Percentiles rank a stretch among this genome's conserved stretches.
Conservation (phyloP, 768 basidiomycete genomes). For the Hysterangium stoloniferum region DNA sequence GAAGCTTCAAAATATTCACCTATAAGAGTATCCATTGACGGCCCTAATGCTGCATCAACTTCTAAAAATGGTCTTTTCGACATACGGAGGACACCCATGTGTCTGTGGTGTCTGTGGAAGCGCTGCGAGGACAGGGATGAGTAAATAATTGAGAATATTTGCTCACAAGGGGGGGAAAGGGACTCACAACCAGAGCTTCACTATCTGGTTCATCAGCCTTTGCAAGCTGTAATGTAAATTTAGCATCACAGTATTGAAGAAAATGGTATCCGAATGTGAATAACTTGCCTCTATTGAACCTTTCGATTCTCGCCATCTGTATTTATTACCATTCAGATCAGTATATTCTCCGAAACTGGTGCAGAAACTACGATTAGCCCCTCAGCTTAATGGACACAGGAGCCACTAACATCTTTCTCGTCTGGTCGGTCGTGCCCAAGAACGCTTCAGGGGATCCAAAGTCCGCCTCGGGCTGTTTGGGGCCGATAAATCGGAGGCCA, state of each 20-base stretch:
- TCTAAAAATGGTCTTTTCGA: conserved; percentile 31
- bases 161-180: neutral
- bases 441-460: conserved; percentile 25
- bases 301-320: conserved; percentile 20
- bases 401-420: conserved; percentile 8
- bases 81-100: conserved; percentile 27
- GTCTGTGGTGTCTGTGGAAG: conserved; percentile 28
- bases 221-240: conserved; percentile 20
- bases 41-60: conserved; percentile 24
- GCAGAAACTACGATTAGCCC: neutral
- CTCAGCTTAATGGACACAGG: conserved; percentile 12
- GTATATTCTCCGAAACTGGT: conserved; percentile 15
- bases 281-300: conserved; percentile 7
- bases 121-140: neutral
- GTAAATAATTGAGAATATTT: neutral
- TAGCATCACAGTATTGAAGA: neutral
- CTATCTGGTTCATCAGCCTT: conserved; percentile 23
- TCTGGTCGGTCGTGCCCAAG: conserved; percentile 21
- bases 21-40: conserved; percentile 30
- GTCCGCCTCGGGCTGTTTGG: conserved; percentile 22
- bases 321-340: conserved; percentile 23
- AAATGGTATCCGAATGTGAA: neutral
- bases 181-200: conserved; percentile 25
- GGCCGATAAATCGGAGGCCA: conserved; percentile 3
- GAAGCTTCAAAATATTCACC: conserved; percentile 17